phyloP scores from a whole-genome alignment of 495 filamentous ascomycete genomes.

The Sporormia fimetaria region DNA sequence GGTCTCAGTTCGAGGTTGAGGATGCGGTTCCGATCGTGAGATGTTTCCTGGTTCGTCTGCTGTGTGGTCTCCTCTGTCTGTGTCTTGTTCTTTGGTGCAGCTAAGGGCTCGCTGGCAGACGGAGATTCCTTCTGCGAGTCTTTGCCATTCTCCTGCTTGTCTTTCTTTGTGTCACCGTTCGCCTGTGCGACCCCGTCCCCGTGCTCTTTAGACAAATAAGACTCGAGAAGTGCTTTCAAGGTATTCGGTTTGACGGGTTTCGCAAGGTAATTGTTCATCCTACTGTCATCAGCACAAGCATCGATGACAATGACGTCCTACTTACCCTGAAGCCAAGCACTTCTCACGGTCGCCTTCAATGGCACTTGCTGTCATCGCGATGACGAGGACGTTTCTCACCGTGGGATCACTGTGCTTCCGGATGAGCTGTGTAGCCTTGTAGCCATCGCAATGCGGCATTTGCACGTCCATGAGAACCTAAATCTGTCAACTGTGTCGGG shows the following conservation, averaged over 20 bases:
- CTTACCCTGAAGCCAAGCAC: conserved; percentile 79
- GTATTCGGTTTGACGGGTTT: conserved; percentile 62
- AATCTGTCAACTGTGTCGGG: neutral
- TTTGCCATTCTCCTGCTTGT: neutral
- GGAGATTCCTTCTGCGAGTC: too few species aligned
- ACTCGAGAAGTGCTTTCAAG: conserved; percentile 33
- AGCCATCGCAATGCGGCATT: conserved; percentile 91
- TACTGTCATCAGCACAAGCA: too few species aligned
- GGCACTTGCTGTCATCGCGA: conserved; percentile 87
- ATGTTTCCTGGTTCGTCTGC: too few species aligned
- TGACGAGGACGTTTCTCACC: conserved; percentile 68
- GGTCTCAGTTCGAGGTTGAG: too few species aligned
- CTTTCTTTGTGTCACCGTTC: conserved; percentile 6
- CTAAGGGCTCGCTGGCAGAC: too few species aligned
- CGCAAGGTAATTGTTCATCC: conserved; percentile 92
- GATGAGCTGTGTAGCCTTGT: conserved; percentile 75
- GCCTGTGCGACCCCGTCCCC: conserved; percentile 29
- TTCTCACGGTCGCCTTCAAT: conserved; percentile 89
- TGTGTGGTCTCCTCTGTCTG: too few species aligned
- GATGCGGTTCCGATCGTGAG: too few species aligned
- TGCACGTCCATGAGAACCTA: conserved; percentile 75
- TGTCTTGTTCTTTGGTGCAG: too few species aligned
- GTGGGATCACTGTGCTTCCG: conserved; percentile 59
- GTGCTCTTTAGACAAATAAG: conserved; percentile 31
- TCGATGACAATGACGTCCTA: too few species aligned